Conservation (phyloP, 345 rosid species). For the Kernera saxatilis region DNA sequence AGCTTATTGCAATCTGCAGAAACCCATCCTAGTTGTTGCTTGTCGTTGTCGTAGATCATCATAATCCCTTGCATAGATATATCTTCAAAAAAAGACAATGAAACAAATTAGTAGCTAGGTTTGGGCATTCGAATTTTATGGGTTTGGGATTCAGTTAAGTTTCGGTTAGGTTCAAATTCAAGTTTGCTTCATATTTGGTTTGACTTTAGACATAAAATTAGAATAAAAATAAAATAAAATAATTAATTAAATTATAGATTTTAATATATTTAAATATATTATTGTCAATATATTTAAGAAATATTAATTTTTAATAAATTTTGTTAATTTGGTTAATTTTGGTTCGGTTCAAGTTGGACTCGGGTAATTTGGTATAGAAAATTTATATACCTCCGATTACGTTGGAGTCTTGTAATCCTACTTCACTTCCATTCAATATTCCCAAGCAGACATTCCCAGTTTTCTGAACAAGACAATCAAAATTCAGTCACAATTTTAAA, state of each 20-base stretch:
- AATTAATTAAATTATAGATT: too few relatives aligned
- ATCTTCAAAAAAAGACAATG: conserved; percentile 26
- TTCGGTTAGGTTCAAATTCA: too few relatives aligned
- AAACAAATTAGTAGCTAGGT: background rate
- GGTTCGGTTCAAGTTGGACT: too few relatives aligned
- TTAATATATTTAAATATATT: too few relatives aligned
- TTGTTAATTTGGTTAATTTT: too few relatives aligned
- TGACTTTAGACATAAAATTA: too few relatives aligned
- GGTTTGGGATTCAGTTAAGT: too few relatives aligned
- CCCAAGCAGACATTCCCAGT: conserved; percentile 70
- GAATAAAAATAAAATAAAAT: too few relatives aligned
- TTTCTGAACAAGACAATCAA: conserved; percentile 33
- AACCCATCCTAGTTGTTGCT: conserved; percentile 64
- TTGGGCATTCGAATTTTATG: background rate
- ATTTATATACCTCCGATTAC: conserved; percentile 77
- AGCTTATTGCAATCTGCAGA: conserved; percentile 47
- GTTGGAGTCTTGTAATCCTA: conserved; percentile 42
- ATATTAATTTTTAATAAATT: too few relatives aligned
- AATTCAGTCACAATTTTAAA: background rate
- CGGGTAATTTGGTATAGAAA: background rate
- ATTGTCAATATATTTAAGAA: too few relatives aligned
- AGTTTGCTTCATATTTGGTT: background rate
- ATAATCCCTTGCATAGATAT: conserved; percentile 52
- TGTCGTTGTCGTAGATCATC: conserved; percentile 68
- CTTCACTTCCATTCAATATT: conserved; percentile 55